Percentiles rank a stretch among this genome's conserved stretches.
These are phyloP conservation scores for Brassica balearica DNA, from an alignment of 441 rosid species.

Conservation along the genomic window DNA sequence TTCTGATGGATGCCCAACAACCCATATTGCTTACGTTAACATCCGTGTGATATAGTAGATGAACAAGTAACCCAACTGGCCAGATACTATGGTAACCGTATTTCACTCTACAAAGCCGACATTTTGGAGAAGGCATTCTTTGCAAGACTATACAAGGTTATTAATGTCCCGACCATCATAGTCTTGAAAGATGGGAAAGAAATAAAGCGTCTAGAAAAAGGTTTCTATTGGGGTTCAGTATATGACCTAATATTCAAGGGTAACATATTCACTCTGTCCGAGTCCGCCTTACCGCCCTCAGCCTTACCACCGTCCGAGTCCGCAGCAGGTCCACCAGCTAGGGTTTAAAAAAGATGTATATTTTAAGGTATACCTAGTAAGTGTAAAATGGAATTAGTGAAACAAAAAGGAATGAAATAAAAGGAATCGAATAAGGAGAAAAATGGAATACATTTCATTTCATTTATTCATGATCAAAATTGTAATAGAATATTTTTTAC, in stretches of 20 bases:
- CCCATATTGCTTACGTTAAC: slow-evolving; percentile 4
- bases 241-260: background rate
- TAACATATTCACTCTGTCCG: background rate
- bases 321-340: too few relatives aligned
- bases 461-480: background rate
- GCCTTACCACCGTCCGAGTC: too few relatives aligned
- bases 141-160: background rate
- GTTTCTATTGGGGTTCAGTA: slow-evolving; percentile 10
- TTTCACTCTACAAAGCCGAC: background rate
- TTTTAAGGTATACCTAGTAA: too few relatives aligned
- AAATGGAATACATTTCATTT: too few relatives aligned
- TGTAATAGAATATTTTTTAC: background rate
- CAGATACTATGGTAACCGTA: background rate
- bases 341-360: too few relatives aligned
- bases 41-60: background rate
- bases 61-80: slow-evolving; percentile 13
- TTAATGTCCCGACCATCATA: slow-evolving; percentile 15
- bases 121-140: slow-evolving; percentile 7
- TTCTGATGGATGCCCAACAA: background rate
- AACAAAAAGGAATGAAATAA: too few relatives aligned
- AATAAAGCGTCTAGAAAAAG: background rate
- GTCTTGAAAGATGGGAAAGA: slow-evolving; percentile 10
- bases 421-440: too few relatives aligned
- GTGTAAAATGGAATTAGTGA: too few relatives aligned
- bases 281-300: background rate